phyloP scores from a whole-genome alignment of 1,284 basidiomycete species.

The Trametes pubescens region DNA sequence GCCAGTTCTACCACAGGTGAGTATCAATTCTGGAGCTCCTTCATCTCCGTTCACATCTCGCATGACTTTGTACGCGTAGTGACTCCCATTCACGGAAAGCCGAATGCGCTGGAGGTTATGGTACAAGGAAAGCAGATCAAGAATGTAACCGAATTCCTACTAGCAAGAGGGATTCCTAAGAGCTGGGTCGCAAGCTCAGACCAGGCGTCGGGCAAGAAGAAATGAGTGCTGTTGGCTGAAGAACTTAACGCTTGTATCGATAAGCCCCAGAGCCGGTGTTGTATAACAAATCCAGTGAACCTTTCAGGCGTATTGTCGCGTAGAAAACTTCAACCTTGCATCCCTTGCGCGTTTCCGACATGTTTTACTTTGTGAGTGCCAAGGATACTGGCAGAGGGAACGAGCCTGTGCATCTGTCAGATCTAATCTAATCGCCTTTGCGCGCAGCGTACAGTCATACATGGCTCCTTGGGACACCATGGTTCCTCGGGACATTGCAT shows the following conservation, averaged over 20 bases:
- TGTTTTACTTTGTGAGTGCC: too few relatives aligned
- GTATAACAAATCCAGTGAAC: too few relatives aligned
- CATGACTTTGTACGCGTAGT: slow-evolving; percentile 51
- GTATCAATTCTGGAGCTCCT: slow-evolving; percentile 14
- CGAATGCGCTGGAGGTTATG: slow-evolving; percentile 70
- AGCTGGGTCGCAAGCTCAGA: slow-evolving; percentile 74
- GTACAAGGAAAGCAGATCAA: slow-evolving; percentile 85
- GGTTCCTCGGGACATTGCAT: too few relatives aligned
- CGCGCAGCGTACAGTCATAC: too few relatives aligned
- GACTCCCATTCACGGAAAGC: slow-evolving; percentile 61
- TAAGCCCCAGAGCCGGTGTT: too few relatives aligned
- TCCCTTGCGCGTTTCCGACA: too few relatives aligned
- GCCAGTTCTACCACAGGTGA: slow-evolving; percentile 81
- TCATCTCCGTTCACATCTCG: slow-evolving; percentile 4
- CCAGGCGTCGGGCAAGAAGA: slow-evolving; percentile 51
- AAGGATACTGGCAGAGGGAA: too few relatives aligned
- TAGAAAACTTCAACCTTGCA: too few relatives aligned
- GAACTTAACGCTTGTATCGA: not conserved
- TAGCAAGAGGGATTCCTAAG: slow-evolving; percentile 78
- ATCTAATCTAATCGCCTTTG: too few relatives aligned
- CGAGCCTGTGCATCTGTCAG: too few relatives aligned
- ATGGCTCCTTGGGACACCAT: too few relatives aligned
- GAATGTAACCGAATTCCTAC: slow-evolving; percentile 70
- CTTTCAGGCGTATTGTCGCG: too few relatives aligned
- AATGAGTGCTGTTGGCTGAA: slow-evolving; percentile 15